Evolutionary conservation across 371 early-diverging fungal species (phyloP).

Genomic region (Nematocida sp.): DNA sequence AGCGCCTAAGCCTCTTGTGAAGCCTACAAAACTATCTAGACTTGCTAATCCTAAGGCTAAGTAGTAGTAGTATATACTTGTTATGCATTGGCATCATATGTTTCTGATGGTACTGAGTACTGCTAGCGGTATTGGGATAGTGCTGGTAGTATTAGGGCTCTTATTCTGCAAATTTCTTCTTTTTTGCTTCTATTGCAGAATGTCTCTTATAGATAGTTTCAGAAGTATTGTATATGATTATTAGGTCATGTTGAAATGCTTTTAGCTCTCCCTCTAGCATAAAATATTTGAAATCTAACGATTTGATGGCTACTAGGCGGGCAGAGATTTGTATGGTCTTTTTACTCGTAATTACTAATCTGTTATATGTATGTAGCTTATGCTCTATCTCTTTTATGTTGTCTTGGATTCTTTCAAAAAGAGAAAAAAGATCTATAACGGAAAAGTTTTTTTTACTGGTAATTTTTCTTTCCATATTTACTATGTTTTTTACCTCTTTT

Average conservation of each 20-base stretch:
- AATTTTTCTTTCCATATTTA: constrained; percentile 45
- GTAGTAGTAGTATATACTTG: too few relatives aligned
- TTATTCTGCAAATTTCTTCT: too few relatives aligned
- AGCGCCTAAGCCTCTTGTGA: too few relatives aligned
- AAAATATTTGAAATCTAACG: constrained; percentile 39
- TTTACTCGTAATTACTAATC: constrained; percentile 4
- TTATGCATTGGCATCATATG: too few relatives aligned
- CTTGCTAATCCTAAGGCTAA: too few relatives aligned
- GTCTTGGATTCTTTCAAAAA: constrained; percentile 22
- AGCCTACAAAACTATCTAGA: too few relatives aligned
- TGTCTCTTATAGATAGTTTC: constrained; percentile 30
- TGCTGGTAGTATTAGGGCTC: too few relatives aligned
- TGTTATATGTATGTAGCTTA: not conserved
- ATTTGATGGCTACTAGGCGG: constrained; percentile 28
- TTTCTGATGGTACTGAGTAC: too few relatives aligned
- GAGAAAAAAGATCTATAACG: constrained; percentile 33
- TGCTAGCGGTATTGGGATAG: too few relatives aligned
- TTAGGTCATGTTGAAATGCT: constrained; percentile 18
- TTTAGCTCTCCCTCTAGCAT: constrained; percentile 35
- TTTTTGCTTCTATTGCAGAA: too few relatives aligned
- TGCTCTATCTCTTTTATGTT: constrained; percentile 32
- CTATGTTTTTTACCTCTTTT: constrained; percentile 38
- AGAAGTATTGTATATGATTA: constrained; percentile 11
- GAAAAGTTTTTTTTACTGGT: constrained; percentile 10
- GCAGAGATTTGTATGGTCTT: not conserved